phyloP scores from a whole-genome alignment of 2,329 filamentous ascomycete species.

The Ceratocystis colombiana region DNA sequence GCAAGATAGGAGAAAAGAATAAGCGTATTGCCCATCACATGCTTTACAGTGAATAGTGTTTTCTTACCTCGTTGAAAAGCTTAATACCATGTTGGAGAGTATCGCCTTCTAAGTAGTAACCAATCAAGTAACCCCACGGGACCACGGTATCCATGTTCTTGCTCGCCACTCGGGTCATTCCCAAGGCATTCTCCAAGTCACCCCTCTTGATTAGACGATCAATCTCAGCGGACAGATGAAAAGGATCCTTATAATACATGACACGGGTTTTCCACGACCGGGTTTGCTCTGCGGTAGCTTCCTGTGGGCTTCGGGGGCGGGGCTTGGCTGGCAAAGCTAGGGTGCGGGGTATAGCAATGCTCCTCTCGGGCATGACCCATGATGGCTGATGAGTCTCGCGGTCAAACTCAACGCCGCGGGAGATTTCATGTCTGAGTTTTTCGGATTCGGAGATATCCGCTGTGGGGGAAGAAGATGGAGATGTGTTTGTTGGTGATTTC shows the following conservation, averaged over 20 bases:
- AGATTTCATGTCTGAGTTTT: slow-evolving; percentile 23
- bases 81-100: slow-evolving; percentile 58
- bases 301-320: slow-evolving; percentile 5
- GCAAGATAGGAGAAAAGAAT: neutral
- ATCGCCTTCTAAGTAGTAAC: slow-evolving; percentile 54
- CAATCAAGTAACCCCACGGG: slow-evolving; percentile 80
- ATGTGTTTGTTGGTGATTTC: neutral
- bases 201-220: slow-evolving; percentile 48
- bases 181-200: slow-evolving; percentile 55
- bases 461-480: neutral
- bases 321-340: slow-evolving; percentile 17
- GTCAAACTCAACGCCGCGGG: slow-evolving; percentile 22
- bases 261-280: slow-evolving; percentile 10
- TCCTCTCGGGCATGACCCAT: slow-evolving; percentile 24
- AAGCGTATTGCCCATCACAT: neutral
- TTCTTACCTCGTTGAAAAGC: slow-evolving; percentile 72
- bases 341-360: neutral
- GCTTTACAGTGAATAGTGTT: neutral
- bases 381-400: slow-evolving; percentile 23
- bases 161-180: slow-evolving; percentile 60
- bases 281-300: slow-evolving; percentile 20
- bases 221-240: slow-evolving; percentile 61
- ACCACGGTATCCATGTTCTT: slow-evolving; percentile 55
- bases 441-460: slow-evolving; percentile 8
- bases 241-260: slow-evolving; percentile 54